Conservation (phyloP, 805 yeast species). For the Starmerella stellata region DNA sequence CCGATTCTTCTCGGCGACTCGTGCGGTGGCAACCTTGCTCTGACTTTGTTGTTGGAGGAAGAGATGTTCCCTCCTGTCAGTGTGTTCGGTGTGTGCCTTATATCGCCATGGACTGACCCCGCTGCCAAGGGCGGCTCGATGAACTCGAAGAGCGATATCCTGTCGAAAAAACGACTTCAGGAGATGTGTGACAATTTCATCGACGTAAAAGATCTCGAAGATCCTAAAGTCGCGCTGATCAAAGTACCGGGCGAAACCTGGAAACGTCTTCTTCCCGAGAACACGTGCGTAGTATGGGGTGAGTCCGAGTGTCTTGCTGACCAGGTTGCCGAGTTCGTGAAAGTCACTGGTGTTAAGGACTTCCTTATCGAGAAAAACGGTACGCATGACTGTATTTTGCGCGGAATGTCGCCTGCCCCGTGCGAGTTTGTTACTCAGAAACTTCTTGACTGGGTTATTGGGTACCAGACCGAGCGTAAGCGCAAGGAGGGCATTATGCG, state of each 20-base stretch:
- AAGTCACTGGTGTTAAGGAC: slow-evolving; percentile 4
- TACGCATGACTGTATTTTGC: slow-evolving; percentile 15
- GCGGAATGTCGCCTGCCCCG: slow-evolving; percentile 11
- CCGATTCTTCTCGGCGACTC: slow-evolving; percentile 22
- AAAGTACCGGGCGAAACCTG: slow-evolving; percentile 10
- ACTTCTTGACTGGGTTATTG: slow-evolving; percentile 5
- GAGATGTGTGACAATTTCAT: slow-evolving; percentile 8
- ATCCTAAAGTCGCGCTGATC: slow-evolving; percentile 11
- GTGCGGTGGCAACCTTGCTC: slow-evolving; percentile 22
- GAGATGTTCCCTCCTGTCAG: neutral
- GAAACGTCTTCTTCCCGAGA: slow-evolving; percentile 10
- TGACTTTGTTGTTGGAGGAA: slow-evolving; percentile 9
- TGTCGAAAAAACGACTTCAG: slow-evolving; percentile 7
- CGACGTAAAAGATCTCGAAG: slow-evolving; percentile 2
- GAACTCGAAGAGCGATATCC: slow-evolving; percentile 7
- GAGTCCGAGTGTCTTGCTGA: slow-evolving; percentile 15
- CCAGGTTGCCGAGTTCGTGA: slow-evolving; percentile 7
- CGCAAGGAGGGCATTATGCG: no score
- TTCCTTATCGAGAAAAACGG: slow-evolving; percentile 12
- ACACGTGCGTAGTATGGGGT: slow-evolving; percentile 14
- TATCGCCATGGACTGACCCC: slow-evolving; percentile 16
- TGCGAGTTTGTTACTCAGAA: slow-evolving; percentile 4
- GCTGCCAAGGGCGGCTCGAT: slow-evolving; percentile 9
- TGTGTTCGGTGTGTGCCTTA: slow-evolving; percentile 10
- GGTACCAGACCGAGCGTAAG: neutral